Evolutionary conservation across 2,329 filamentous ascomycete species (phyloP).

Genomic region (Neocucurbitaria cava): DNA sequence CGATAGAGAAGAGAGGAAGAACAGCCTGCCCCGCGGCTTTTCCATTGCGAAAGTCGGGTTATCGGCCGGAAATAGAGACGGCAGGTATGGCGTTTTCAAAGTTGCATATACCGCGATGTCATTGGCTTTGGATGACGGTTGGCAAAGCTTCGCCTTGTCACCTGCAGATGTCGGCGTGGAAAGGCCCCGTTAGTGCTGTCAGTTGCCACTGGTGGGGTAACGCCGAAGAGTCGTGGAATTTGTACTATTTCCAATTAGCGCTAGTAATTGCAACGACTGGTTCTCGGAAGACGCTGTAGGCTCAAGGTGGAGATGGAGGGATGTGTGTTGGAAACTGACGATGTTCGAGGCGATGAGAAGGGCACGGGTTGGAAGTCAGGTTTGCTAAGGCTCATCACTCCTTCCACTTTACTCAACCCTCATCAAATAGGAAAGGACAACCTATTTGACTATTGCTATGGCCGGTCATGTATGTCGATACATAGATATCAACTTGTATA

Average conservation of each 20-base stretch:
- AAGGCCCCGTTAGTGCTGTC: not conserved
- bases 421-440: too few species aligned
- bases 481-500: not conserved
- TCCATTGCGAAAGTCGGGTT: not conserved
- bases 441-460: too few species aligned
- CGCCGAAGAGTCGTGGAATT: not conserved
- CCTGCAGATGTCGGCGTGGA: conserved; percentile 5
- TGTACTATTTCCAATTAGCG: not conserved
- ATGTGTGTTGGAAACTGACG: too few species aligned
- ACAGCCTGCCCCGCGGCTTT: not conserved
- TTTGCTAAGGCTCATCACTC: too few species aligned
- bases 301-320: too few species aligned
- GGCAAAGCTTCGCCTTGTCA: not conserved
- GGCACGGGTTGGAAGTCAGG: too few species aligned
- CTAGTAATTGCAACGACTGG: not conserved
- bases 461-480: too few species aligned
- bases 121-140: not conserved
- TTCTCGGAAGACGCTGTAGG: too few species aligned
- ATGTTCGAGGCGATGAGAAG: too few species aligned
- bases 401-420: too few species aligned
- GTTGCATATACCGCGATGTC: not conserved
- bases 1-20: not conserved
- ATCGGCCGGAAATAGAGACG: not conserved
- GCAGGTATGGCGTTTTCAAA: not conserved
- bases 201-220: conserved; percentile 7